These are phyloP conservation scores for Globisporangium rhizosaccharum DNA, from an alignment of 352 stramenopile species.

Conservation along the genomic window DNA sequence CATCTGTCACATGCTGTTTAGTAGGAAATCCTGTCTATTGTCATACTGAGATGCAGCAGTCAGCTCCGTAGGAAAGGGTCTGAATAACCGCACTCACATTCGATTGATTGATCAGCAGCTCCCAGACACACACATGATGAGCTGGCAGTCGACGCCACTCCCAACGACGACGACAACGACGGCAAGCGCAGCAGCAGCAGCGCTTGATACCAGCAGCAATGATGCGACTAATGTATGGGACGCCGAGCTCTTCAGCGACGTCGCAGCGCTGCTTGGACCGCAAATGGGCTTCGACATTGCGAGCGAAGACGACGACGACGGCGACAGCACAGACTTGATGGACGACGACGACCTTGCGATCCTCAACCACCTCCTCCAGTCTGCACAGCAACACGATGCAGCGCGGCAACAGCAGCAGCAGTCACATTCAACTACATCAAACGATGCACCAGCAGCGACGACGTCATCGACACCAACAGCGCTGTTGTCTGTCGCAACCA, in stretches of 20 bases:
- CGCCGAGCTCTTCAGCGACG: slow-evolving; percentile 10
- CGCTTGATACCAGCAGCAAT: neutral
- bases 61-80: no score
- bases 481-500: neutral
- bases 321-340: slow-evolving; percentile 4
- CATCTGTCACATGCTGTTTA: no score
- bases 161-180: neutral
- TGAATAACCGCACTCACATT: no score
- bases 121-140: neutral
- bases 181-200: neutral
- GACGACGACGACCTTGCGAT: slow-evolving; percentile 11
- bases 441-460: neutral
- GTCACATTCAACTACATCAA: neutral
- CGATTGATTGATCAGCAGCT: neutral
- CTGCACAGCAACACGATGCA: neutral
- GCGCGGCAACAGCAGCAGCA: neutral
- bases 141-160: neutral
- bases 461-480: neutral
- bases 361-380: slow-evolving; percentile 10
- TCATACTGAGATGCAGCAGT: no score
- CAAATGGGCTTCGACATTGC: slow-evolving; percentile 1
- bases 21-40: no score
- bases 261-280: slow-evolving; percentile 3
- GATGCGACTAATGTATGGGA: slow-evolving; percentile 4
- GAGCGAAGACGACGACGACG: slow-evolving; percentile 1